Percentiles rank a stretch among this genome's conserved stretches.
These are phyloP conservation scores for Hypoxylon lienhwacheense DNA, from an alignment of 495 filamentous ascomycete species.

Conservation along the genomic window DNA sequence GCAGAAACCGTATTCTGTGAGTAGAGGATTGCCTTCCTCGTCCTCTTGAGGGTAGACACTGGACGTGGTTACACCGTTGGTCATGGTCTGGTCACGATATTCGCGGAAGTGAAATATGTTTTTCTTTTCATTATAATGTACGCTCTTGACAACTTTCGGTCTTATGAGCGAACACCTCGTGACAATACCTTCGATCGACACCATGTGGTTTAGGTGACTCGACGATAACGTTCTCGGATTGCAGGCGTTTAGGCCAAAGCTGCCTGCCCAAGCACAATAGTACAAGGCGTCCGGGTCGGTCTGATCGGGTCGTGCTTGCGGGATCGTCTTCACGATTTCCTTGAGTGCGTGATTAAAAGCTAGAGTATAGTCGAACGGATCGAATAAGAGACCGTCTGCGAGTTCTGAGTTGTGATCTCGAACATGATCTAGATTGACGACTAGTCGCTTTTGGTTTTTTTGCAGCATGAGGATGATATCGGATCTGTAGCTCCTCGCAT, in stretches of 20 bases:
- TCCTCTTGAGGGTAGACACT: slow-evolving; percentile 96
- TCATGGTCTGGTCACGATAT: slow-evolving; percentile 96
- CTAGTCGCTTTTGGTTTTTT: slow-evolving; percentile 71
- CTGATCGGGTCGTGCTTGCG: slow-evolving; percentile 58
- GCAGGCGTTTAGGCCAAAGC: slow-evolving; percentile 91
- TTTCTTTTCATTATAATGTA: slow-evolving; percentile 88
- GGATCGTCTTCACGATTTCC: slow-evolving; percentile 76
- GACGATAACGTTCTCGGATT: slow-evolving; percentile 93
- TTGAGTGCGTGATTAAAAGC: slow-evolving; percentile 91
- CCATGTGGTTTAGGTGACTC: slow-evolving; percentile 87
- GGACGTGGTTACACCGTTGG: slow-evolving; percentile 78
- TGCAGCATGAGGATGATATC: slow-evolving; percentile 94
- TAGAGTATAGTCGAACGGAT: slow-evolving; percentile 83
- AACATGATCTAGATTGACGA: slow-evolving; percentile 94
- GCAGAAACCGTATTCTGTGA: slow-evolving; percentile 94
- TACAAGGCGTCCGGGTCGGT: slow-evolving; percentile 62
- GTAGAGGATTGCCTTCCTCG: slow-evolving; percentile 75
- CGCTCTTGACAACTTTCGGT: slow-evolving; percentile 95
- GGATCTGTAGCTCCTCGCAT: slow-evolving; percentile 75
- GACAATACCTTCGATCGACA: slow-evolving; percentile 96
- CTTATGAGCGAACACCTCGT: slow-evolving; percentile 93
- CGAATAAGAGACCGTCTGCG: slow-evolving; percentile 81
- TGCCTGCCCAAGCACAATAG: slow-evolving; percentile 93
- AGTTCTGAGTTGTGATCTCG: slow-evolving; percentile 85
- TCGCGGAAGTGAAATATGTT: slow-evolving; percentile 79